These are phyloP conservation scores for Beauveria rudraprayagi DNA, from an alignment of 2,329 filamentous ascomycete genomes.

Conservation along the genomic window DNA sequence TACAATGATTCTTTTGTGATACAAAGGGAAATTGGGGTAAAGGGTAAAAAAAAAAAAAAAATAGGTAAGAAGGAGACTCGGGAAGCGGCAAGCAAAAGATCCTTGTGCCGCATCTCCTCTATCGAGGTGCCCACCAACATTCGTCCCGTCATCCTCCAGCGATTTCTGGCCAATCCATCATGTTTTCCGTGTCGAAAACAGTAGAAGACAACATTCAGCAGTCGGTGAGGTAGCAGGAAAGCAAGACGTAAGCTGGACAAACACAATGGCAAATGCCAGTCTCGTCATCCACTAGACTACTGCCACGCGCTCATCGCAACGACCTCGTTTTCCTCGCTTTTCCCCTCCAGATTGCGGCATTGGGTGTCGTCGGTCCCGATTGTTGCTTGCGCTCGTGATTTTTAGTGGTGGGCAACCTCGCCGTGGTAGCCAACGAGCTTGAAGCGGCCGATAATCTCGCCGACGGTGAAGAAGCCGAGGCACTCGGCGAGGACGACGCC, in stretches of 20 bases:
- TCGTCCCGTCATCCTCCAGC: slow-evolving; percentile 3
- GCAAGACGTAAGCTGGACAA: too few relatives aligned
- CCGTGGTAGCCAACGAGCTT: slow-evolving; percentile 92
- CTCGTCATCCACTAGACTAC: background rate
- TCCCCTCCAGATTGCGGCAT: too few relatives aligned
- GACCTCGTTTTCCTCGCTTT: background rate
- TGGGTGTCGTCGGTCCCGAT: too few relatives aligned
- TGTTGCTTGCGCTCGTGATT: slow-evolving; percentile 14
- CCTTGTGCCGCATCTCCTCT: background rate
- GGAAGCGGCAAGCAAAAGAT: background rate
- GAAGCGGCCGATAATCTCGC: slow-evolving; percentile 91
- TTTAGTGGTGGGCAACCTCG: slow-evolving; percentile 52
- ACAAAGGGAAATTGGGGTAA: slow-evolving; percentile 2
- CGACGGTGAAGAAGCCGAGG: slow-evolving; percentile 94
- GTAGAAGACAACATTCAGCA: slow-evolving; percentile 13
- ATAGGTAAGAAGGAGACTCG: background rate
- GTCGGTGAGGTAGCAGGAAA: background rate
- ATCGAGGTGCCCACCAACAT: background rate
- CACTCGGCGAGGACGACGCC: slow-evolving; percentile 79
- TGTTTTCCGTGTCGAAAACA: background rate
- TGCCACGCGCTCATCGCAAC: background rate
- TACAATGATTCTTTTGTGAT: slow-evolving; percentile 9
- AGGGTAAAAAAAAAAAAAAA: background rate
- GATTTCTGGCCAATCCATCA: background rate
- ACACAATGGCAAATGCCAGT: background rate